Percentiles rank a stretch among this genome's conserved stretches.
Conservation (phyloP, 106 monocot genomes). For the Narthecium ossifragum region DNA sequence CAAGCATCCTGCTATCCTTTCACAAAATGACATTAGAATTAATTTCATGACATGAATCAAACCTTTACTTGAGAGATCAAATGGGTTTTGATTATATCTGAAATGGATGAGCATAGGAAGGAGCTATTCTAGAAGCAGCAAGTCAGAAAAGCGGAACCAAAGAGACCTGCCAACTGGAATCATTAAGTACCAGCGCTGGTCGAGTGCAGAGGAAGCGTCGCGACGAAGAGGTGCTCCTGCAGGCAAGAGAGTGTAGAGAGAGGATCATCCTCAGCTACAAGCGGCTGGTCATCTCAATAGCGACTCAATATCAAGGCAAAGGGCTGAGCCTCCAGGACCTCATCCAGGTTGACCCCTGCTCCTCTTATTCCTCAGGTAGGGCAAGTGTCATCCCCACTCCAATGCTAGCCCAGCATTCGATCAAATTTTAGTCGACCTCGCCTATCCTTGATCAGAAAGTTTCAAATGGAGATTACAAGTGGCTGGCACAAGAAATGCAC, state of each 20-base stretch:
- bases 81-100: neutral
- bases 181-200: too few species aligned
- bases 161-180: neutral
- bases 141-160: neutral
- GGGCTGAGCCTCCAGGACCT: slow-evolving; percentile 52
- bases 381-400: too few species aligned
- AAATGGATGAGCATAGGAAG: slow-evolving; percentile 16
- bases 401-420: too few species aligned
- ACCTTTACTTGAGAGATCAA: too few species aligned
- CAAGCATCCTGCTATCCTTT: too few species aligned
- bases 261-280: slow-evolving; percentile 57
- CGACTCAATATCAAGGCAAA: slow-evolving; percentile 42
- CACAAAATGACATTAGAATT: too few species aligned
- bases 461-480: too few species aligned
- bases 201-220: neutral
- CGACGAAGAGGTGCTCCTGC: slow-evolving; percentile 23
- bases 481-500: too few species aligned
- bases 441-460: too few species aligned
- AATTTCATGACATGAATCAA: too few species aligned
- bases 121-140: slow-evolving; percentile 18
- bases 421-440: too few species aligned
- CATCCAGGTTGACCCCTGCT: slow-evolving; percentile 35
- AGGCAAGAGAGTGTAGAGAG: slow-evolving; percentile 49
- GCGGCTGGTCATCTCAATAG: slow-evolving; percentile 50
- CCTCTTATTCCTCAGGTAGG: slow-evolving; percentile 7